phyloP scores from a whole-genome alignment of 2,329 filamentous ascomycete genomes.

The Cercospora berteroae region DNA sequence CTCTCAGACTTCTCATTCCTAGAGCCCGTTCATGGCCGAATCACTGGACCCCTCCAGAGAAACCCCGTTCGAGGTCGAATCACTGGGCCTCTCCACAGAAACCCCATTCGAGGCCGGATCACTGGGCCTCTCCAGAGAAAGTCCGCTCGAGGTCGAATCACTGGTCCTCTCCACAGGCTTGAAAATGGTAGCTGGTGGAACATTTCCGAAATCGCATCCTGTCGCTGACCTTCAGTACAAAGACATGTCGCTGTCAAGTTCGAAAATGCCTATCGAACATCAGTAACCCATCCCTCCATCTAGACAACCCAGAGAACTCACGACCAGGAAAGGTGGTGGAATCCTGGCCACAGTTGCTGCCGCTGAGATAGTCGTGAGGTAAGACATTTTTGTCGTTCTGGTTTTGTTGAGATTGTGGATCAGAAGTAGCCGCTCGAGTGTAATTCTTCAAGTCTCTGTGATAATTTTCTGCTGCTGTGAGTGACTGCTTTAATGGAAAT shows the following conservation, averaged over 20 bases:
- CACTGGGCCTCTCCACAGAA: background rate
- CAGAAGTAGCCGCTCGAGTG: background rate
- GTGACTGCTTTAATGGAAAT: background rate
- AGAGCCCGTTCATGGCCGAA: background rate
- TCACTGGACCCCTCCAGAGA: background rate
- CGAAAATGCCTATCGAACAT: background rate
- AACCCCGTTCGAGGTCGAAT: background rate
- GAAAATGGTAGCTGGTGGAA: background rate
- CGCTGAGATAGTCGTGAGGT: background rate
- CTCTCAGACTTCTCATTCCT: background rate
- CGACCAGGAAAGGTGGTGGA: background rate
- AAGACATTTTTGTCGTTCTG: background rate
- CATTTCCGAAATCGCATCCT: background rate
- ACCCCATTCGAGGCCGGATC: background rate
- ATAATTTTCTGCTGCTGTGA: background rate
- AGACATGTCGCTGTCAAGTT: background rate
- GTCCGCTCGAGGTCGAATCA: no score
- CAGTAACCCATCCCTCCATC: background rate
- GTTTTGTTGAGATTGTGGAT: background rate
- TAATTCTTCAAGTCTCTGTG: background rate
- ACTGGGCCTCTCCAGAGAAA: background rate
- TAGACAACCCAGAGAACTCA: background rate
- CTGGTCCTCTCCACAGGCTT: background rate
- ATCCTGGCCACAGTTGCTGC: background rate
- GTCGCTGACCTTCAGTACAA: background rate